Base-by-base conservation (phyloP, 148 eudicot species). In the Hydrangea macrophylla region DNA sequence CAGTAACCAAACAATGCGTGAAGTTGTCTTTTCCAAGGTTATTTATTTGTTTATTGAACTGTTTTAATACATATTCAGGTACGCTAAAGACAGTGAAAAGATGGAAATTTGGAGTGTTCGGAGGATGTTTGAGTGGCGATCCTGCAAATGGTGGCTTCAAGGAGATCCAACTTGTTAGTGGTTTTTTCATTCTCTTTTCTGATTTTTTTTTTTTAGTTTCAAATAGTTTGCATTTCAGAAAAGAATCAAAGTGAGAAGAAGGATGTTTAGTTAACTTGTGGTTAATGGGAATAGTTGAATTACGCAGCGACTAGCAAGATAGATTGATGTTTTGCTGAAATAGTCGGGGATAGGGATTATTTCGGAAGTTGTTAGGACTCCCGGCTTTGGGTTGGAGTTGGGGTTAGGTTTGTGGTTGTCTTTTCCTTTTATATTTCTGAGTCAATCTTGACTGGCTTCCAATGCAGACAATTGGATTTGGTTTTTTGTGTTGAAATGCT, bases 121-220 rank as follows among this genome's bases (percentile, higher is more conserved):
- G 25, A 86, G 96, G 60, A 55, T 81, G 48, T 62, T 78, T 10
- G 94, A 93, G 63, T 93, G 98, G 96, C 71, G 85, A 63, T 92
- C 98, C 81, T 93, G 98, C 80, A 78, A 77, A 67, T 93, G 98
- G 98, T 93, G 98, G 98, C 75, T 86, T 67, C 65, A 74, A 31
- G 78, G 76, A 54, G 65, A 74, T 68, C 76, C 83, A 37, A 70
- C 72, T 40, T 92, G 98, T 90, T 69, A 78, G 86, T 66, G 7
- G 6, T 58, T 39, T 35, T 37, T 67, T 28, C 69, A 1, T 31
- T 8, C 9, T 13, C 30, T 44, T 26, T 37, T 25, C 31, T 53
- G 53, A 10, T 35, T 42, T 15, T 56, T 23, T 25, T 2, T 27
- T 27, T n/a, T 61, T 25, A 53, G 9, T 48, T 48, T 22, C 23